Evolutionary conservation across 805 yeast species (phyloP).

Genomic region (Kuraishia molischiana): DNA sequence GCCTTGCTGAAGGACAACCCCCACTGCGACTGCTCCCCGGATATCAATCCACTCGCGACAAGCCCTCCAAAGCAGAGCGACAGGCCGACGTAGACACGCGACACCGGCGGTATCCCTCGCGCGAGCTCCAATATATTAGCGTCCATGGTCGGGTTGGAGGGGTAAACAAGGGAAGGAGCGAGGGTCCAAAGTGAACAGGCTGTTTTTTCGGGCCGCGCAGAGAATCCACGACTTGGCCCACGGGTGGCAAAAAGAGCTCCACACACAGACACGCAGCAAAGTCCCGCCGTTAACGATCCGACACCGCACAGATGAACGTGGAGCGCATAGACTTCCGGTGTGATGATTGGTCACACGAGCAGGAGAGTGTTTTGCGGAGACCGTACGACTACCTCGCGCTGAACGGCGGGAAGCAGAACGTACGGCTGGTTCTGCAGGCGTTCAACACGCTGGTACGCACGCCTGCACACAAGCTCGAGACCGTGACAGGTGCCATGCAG

Average conservation of each 20-base stretch:
- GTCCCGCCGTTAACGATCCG: too few relatives aligned
- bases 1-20: conserved; percentile 26
- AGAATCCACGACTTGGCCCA: too few relatives aligned
- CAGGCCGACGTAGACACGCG: conserved; percentile 25
- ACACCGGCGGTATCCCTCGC: conserved; percentile 35
- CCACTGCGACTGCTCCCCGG: conserved; percentile 14
- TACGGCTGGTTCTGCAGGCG: conserved; percentile 36
- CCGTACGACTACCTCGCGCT: conserved; percentile 43
- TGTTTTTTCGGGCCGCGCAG: too few relatives aligned
- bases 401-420: conserved; percentile 48
- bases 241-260: too few relatives aligned
- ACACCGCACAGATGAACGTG: too few relatives aligned
- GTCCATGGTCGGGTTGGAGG: neutral
- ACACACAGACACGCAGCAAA: too few relatives aligned
- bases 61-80: conserved; percentile 22
- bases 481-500: conserved; percentile 40
- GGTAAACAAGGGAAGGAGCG: neutral
- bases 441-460: conserved; percentile 45
- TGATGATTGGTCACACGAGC: too few relatives aligned
- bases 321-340: too few relatives aligned
- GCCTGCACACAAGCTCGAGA: conserved; percentile 23
- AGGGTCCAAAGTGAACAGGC: neutral
- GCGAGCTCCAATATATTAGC: conserved; percentile 19
- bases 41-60: conserved; percentile 22
- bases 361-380: too few relatives aligned